Base-by-base conservation (phyloP, 495 filamentous ascomycete species). In the Aspergillus saccharolyticus region DNA sequence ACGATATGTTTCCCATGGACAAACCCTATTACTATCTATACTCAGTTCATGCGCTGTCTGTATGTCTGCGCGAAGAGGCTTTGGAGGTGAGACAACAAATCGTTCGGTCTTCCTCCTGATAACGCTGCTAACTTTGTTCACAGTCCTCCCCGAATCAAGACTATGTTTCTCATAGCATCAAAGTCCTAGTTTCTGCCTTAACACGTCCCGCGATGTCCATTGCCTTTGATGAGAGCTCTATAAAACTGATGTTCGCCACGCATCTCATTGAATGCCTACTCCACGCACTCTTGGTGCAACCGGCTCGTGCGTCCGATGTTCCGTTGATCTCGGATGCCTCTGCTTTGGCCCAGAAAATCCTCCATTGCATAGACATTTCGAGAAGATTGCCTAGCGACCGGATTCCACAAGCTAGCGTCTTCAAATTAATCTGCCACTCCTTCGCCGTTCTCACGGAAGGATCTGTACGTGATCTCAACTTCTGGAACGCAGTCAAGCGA, bases 11-110 rank as follows among this genome's bases (percentile, higher is more conserved):
- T 60, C 88, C 89, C 3, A 72, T 82, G 10, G 77, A 80, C 14
- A 84, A 85, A 45, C 88, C 89, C 5, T 93, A 84, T 69, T 87
- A 86, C 54, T 83, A 83, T 4, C 70, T 92, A 4, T 95, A 95
- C 71, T 88, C 85, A 10, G 68, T 90, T 0, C 78, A 87, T 63
- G 81, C 85, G 9, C 73, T 95, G 25, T 76, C 73, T 48, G 69
- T 58, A 24, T 82, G 69, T 66, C 74, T 84, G 50, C 69, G 75
- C 22, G 77, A 76, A 33, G 72, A 79, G 64, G 62, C 66, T 33
- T 42, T 71, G 8, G 70, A 71, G 63, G 78, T 79, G 65, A 44
- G 70, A 60, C 14, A 16, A 0, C n/a, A 15, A 19, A 6, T 30
- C 19, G 51, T 44, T 33, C 21, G 46, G 33, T 28, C 24, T 5